phyloP scores from a whole-genome alignment of 805 yeast genomes.

The Ogataea populi-albae region DNA sequence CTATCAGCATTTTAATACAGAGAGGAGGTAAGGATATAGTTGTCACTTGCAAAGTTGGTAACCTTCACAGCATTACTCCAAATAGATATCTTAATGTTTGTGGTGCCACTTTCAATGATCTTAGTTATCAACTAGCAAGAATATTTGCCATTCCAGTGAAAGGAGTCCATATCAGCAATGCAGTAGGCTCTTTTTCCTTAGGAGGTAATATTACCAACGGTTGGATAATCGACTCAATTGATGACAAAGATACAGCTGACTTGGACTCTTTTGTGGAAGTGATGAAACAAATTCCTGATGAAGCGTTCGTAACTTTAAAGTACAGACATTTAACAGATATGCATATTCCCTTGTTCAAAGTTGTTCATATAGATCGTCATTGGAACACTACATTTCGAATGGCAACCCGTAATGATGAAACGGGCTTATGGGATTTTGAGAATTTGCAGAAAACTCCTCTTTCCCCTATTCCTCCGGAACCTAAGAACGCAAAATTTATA shows the following conservation, averaged over 20 bases:
- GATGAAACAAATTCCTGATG: slow-evolving; percentile 74
- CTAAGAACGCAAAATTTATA: slow-evolving; percentile 66
- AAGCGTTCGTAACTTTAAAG: slow-evolving; percentile 63
- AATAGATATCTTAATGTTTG: slow-evolving; percentile 74
- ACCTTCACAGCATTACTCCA: slow-evolving; percentile 82
- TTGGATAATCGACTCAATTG: slow-evolving; percentile 78
- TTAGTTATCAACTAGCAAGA: slow-evolving; percentile 88
- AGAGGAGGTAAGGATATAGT: slow-evolving; percentile 66
- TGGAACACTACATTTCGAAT: slow-evolving; percentile 73
- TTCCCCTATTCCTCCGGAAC: slow-evolving; percentile 48
- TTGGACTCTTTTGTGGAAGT: slow-evolving; percentile 75
- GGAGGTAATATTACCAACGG: slow-evolving; percentile 61
- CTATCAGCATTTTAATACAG: slow-evolving; percentile 56
- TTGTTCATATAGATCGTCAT: slow-evolving; percentile 76
- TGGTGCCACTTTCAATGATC: slow-evolving; percentile 82
- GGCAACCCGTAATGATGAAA: slow-evolving; percentile 57
- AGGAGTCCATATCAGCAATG: slow-evolving; percentile 79
- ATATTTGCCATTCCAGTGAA: slow-evolving; percentile 76
- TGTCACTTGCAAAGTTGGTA: slow-evolving; percentile 58
- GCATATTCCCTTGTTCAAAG: slow-evolving; percentile 67
- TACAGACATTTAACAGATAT: slow-evolving; percentile 78
- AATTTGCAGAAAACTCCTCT: slow-evolving; percentile 58
- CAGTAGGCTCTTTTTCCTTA: slow-evolving; percentile 71
- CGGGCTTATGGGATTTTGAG: slow-evolving; percentile 57
- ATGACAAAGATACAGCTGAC: slow-evolving; percentile 70